Conservation (phyloP, 2,329 filamentous ascomycete genomes). For the Monosporascus sp. region DNA sequence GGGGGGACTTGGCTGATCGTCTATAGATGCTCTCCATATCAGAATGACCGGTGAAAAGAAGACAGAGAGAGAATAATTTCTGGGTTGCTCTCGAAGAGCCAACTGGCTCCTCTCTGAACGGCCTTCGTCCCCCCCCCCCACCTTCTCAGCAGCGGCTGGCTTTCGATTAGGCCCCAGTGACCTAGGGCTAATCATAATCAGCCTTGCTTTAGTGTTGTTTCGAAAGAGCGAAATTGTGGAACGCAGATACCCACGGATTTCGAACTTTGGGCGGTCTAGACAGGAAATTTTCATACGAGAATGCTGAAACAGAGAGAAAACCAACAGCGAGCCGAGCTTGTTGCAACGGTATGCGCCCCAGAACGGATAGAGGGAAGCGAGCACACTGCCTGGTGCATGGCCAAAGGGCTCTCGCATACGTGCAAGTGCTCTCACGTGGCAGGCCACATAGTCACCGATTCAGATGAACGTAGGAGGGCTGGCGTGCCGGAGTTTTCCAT, state of each 20-base stretch:
- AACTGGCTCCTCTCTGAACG: too few relatives aligned
- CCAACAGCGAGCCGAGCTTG: background rate
- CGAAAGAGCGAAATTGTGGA: background rate
- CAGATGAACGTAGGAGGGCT: background rate
- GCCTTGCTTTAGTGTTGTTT: background rate
- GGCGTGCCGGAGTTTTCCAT: too few relatives aligned
- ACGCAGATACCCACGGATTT: background rate
- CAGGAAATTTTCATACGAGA: background rate
- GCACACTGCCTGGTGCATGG: background rate
- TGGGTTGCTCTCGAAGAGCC: constrained; percentile 4
- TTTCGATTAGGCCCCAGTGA: background rate
- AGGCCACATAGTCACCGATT: background rate
- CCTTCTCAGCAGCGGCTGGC: too few relatives aligned
- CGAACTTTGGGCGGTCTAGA: background rate
- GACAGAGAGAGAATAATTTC: constrained; percentile 13
- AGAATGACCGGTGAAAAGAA: constrained; percentile 8
- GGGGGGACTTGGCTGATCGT: constrained; percentile 13
- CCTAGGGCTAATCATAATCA: background rate
- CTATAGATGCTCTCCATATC: constrained; percentile 8
- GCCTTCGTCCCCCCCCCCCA: too few relatives aligned
- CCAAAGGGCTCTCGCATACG: background rate
- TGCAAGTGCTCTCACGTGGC: background rate
- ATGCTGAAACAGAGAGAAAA: background rate
- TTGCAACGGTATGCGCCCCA: background rate
- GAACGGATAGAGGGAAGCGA: background rate